Conservation (phyloP, 139 green algal species). For the Picochlorum costavermella region DNA sequence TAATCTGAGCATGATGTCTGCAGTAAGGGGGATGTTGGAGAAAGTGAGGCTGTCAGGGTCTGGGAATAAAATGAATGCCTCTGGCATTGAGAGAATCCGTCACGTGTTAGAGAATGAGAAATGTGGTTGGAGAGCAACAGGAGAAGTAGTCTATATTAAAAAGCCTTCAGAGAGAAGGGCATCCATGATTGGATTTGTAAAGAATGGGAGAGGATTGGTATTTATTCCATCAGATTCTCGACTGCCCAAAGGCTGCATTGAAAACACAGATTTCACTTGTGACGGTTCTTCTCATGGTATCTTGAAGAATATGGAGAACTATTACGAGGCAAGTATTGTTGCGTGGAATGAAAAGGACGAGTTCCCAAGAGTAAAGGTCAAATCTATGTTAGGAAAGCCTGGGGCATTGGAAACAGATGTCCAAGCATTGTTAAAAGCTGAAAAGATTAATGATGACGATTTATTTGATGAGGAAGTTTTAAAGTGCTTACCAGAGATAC, state of each 20-base stretch:
- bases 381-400: slow-evolving; percentile 44
- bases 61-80: too few species aligned
- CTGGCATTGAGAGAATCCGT: too few species aligned
- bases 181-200: slow-evolving; percentile 55
- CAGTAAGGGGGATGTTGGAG: too few species aligned
- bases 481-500: slow-evolving; percentile 67
- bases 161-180: slow-evolving; percentile 33
- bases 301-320: slow-evolving; percentile 5
- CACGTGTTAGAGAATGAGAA: background rate
- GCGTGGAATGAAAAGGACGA: slow-evolving; percentile 20
- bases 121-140: slow-evolving; percentile 36
- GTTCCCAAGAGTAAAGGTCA: slow-evolving; percentile 32
- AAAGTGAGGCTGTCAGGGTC: too few species aligned
- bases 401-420: slow-evolving; percentile 24
- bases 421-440: slow-evolving; percentile 18
- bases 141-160: slow-evolving; percentile 63
- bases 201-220: slow-evolving; percentile 15
- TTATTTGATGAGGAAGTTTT: slow-evolving; percentile 31
- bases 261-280: slow-evolving; percentile 1
- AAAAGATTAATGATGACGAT: slow-evolving; percentile 22
- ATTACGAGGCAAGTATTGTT: slow-evolving; percentile 27
- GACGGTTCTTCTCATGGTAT: slow-evolving; percentile 1
- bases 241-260: slow-evolving; percentile 56
- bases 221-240: slow-evolving; percentile 36
- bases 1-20: too few species aligned